Percentiles rank a stretch among this genome's conserved stretches.
These are phyloP conservation scores for Fraxinus albicans DNA, from an alignment of 305 asterid species.

Conservation along the genomic window DNA sequence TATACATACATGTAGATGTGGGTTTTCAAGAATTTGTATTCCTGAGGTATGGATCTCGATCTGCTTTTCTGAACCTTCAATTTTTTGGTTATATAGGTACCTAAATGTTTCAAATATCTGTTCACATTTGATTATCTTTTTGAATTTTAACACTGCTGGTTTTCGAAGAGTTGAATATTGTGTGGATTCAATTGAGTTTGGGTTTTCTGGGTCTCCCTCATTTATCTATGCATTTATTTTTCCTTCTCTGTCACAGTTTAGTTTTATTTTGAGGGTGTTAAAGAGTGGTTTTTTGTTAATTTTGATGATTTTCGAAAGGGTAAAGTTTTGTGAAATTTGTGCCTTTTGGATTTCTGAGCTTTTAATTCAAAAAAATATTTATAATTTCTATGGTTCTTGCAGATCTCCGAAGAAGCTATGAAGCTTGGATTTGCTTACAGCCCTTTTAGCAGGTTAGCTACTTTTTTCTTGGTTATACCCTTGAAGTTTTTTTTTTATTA, in stretches of 20 bases:
- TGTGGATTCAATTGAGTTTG: slow-evolving; percentile 10
- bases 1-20: slow-evolving; percentile 11
- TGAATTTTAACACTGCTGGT: not conserved
- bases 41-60: slow-evolving; percentile 42
- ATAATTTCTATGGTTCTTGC: slow-evolving; percentile 19
- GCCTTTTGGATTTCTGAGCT: slow-evolving; percentile 13
- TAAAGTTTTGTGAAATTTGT: not conserved
- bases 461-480: not conserved
- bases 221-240: not conserved
- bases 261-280: not conserved
- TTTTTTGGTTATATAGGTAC: slow-evolving; percentile 9
- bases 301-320: not conserved
- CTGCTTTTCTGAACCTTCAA: slow-evolving; percentile 23
- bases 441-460: slow-evolving; percentile 25
- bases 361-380: not conserved
- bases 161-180: not conserved
- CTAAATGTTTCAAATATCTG: slow-evolving; percentile 17
- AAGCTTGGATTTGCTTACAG: slow-evolving; percentile 11
- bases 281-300: not conserved
- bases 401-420: slow-evolving; percentile 37
- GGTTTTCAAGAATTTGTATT: slow-evolving; percentile 14
- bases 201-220: slow-evolving; percentile 9
- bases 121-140: slow-evolving; percentile 9
- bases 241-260: not conserved
- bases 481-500: not conserved